Evolutionary conservation across 345 rosid genomes (phyloP).

Genomic region (Stellera chamaejasme): DNA sequence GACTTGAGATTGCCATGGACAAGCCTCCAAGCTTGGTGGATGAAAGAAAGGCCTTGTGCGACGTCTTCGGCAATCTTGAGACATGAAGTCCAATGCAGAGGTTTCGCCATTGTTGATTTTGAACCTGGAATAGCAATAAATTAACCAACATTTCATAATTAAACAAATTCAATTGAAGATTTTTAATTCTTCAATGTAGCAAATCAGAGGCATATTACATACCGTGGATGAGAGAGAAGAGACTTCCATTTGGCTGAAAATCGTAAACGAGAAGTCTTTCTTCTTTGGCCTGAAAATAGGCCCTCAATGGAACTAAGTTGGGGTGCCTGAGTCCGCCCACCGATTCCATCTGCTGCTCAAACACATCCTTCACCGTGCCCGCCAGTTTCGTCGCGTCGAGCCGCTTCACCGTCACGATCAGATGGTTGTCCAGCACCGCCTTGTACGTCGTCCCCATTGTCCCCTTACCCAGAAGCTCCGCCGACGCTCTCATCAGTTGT

Average conservation of each 20-base stretch:
- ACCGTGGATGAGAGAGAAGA: conserved; percentile 83
- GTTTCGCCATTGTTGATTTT: conserved; percentile 71
- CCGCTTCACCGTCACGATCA: conserved; percentile 71
- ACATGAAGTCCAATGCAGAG: conserved; percentile 94
- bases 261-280: conserved; percentile 82
- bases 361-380: conserved; percentile 43
- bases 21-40: conserved; percentile 94
- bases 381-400: conserved; percentile 63
- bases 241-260: conserved; percentile 91
- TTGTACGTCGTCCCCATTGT: conserved; percentile 77
- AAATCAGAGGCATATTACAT: background rate
- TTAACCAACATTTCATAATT: background rate
- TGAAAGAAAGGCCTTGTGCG: conserved; percentile 88
- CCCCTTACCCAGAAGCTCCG: conserved; percentile 89
- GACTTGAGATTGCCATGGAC: conserved; percentile 91
- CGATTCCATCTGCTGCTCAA: conserved; percentile 88
- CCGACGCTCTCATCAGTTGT: conserved; percentile 90
- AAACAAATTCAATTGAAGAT: background rate
- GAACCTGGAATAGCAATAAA: conserved; percentile 44
- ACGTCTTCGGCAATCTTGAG: conserved; percentile 89
- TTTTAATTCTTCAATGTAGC: too few species aligned
- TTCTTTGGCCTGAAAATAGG: conserved; percentile 76
- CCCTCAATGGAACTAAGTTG: conserved; percentile 80
- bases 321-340: conserved; percentile 94
- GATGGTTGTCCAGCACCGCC: conserved; percentile 69